These are phyloP conservation scores for Xylaria grammica DNA, from an alignment of 495 filamentous ascomycete species.

Conservation along the genomic window DNA sequence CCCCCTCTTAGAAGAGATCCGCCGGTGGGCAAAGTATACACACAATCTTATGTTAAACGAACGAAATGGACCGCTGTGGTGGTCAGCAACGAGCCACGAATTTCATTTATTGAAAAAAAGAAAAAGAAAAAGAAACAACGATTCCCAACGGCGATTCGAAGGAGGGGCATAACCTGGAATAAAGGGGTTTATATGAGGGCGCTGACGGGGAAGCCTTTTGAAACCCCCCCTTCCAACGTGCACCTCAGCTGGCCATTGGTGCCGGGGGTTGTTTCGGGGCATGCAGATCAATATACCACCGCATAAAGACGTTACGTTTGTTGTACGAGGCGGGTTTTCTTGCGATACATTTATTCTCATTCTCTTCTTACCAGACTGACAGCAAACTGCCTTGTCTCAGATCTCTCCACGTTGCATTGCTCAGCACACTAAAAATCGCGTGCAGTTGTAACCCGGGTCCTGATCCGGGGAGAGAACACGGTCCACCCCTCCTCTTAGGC, in stretches of 20 bases:
- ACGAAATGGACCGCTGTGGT: slow-evolving; percentile 7
- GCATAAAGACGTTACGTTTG: slow-evolving; percentile 20
- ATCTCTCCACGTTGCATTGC: slow-evolving; percentile 18
- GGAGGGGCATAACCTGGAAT: slow-evolving; percentile 17
- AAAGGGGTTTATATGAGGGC: slow-evolving; percentile 10
- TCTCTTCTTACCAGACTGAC: background rate
- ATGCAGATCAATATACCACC: slow-evolving; percentile 14
- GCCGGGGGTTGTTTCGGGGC: background rate
- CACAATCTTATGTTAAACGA: slow-evolving; percentile 32
- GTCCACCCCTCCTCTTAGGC: slow-evolving; percentile 1
- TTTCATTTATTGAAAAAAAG: slow-evolving; percentile 25
- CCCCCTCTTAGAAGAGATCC: slow-evolving; percentile 8
- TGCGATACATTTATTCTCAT: background rate
- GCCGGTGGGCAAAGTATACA: slow-evolving; percentile 19
- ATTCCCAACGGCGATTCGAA: background rate
- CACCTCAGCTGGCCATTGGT: background rate
- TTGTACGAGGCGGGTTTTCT: slow-evolving; percentile 17
- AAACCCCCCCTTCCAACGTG: background rate
- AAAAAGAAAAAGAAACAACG: background rate
- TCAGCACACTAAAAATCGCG: background rate
- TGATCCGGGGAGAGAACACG: background rate
- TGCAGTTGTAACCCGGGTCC: background rate
- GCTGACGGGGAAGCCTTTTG: slow-evolving; percentile 15
- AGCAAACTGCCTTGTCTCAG: background rate
- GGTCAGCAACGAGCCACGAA: slow-evolving; percentile 34